phyloP scores from a whole-genome alignment of 306 rosid species.

The Pterocarpus santalinus region DNA sequence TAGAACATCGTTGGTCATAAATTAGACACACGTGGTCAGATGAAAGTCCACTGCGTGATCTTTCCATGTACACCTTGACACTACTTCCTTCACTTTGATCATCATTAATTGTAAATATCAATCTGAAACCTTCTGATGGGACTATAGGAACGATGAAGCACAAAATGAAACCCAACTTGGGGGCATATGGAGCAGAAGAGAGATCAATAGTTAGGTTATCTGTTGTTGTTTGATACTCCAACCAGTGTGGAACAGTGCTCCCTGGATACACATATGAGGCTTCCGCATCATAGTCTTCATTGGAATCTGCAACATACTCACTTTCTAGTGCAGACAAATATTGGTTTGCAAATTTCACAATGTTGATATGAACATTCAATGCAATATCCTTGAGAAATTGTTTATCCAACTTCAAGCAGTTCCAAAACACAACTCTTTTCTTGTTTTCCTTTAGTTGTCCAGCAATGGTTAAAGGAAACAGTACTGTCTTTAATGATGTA shows the following conservation, averaged over 20 bases:
- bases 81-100: background rate
- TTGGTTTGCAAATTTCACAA: background rate
- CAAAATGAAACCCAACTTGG: background rate
- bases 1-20: conserved; percentile 22
- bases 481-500: conserved; percentile 1
- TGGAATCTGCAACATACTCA: background rate
- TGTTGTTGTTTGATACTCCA: background rate
- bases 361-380: background rate
- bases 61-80: background rate
- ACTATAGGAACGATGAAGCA: background rate
- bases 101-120: background rate
- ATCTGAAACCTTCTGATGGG: background rate
- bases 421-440: background rate
- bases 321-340: no score
- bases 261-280: background rate
- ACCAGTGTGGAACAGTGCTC: conserved; percentile 18
- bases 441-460: background rate
- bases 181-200: background rate
- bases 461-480: background rate
- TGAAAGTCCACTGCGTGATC: background rate
- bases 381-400: background rate
- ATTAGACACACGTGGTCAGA: background rate
- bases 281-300: background rate
- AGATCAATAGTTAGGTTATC: conserved; percentile 25
- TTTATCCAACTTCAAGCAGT: background rate